Percentiles rank a stretch among this genome's conserved stretches.
phyloP scores from a whole-genome alignment of 495 filamentous ascomycete genomes.

The Lepraria neglecta region DNA sequence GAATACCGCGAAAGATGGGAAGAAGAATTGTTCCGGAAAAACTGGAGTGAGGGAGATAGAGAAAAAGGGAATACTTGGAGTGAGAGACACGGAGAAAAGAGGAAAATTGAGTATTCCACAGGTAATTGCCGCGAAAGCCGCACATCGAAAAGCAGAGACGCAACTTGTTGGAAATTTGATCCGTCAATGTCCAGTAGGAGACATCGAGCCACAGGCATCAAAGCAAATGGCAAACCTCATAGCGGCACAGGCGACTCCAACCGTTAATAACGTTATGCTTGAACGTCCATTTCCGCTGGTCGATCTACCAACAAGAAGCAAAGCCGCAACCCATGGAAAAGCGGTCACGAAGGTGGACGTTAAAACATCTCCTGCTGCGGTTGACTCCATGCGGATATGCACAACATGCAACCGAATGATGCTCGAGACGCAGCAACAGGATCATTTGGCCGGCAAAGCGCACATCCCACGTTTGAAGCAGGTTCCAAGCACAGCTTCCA shows the following conservation, averaged over 20 bases:
- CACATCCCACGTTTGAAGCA: slow-evolving; percentile 20
- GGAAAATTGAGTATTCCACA: neutral
- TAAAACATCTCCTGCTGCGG: neutral
- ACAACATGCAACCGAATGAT: slow-evolving; percentile 14
- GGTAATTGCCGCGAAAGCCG: slow-evolving; percentile 5
- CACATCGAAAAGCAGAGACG: slow-evolving; percentile 9
- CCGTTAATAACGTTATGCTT: neutral
- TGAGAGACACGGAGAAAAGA: neutral
- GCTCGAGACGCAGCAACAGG: slow-evolving; percentile 9
- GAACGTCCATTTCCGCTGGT: neutral
- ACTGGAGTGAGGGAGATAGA: neutral
- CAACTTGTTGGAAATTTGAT: neutral
- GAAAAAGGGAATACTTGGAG: neutral
- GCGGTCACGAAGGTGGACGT: neutral
- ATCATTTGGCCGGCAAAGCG: slow-evolving; percentile 18
- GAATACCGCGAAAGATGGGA: neutral
- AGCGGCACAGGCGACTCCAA: neutral
- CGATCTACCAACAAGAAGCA: slow-evolving; percentile 8
- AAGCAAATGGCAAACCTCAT: neutral
- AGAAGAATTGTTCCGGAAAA: neutral
- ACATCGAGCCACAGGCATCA: slow-evolving; percentile 1
- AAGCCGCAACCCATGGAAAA: neutral
- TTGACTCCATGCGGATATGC: slow-evolving; percentile 12
- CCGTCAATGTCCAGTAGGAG: neutral
- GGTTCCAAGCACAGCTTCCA: neutral